Base-by-base conservation (phyloP, 1,139 yeast genomes). In the Ogataea hybrid region DNA sequence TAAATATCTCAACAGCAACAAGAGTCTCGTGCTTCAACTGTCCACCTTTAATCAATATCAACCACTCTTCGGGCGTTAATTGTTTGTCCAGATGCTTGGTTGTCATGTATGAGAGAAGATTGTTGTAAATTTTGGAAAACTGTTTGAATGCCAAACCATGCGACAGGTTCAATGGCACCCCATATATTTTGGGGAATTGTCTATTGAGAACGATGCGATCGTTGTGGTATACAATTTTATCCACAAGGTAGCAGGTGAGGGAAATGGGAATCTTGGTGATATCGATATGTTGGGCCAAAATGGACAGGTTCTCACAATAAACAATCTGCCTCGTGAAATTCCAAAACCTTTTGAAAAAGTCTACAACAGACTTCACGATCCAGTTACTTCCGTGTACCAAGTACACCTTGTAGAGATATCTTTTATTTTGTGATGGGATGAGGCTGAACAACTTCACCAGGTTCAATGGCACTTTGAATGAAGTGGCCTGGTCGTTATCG, bases 351-450 rank as follows among this genome's bases (percentile, higher is more conserved):
- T 81, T 71, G 47, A 87, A 67, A 40, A 88, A 76, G 45, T 87
- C 92, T 16, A 87, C 76, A 28, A 89, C 74, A 0, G 96, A 84
- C 53, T 89, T 79, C 14, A 88, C 77, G 67, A 92, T 78, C 92
- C 96, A 89, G 41, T 87, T 84, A 2, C 46, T 42, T 56, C 90
- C 97, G 62, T 92, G 97, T 4, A 92, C 96, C 30, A 90, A 75
- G 51, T 84, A 84, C 3, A 88, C 70, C 54, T 79, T 82, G 41
- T 69, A 68, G 40, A 89, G 65, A 42, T 76, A 70, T 46, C 76
- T 75, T 46, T 76, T 74, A 41, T 74, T 69, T 11, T 73, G 72
- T 15, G 73, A 70, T n/a, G 90, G 80, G 35, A 92, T 73, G 53
- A 75, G 67, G 51, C 84, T 77, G 54, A 87, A 77, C 48, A 90